Evolutionary conservation across 495 filamentous ascomycete genomes (phyloP), one percentile per base, ranked within the genome.

Genomic region (Aspergillus coremiiformis): DNA sequence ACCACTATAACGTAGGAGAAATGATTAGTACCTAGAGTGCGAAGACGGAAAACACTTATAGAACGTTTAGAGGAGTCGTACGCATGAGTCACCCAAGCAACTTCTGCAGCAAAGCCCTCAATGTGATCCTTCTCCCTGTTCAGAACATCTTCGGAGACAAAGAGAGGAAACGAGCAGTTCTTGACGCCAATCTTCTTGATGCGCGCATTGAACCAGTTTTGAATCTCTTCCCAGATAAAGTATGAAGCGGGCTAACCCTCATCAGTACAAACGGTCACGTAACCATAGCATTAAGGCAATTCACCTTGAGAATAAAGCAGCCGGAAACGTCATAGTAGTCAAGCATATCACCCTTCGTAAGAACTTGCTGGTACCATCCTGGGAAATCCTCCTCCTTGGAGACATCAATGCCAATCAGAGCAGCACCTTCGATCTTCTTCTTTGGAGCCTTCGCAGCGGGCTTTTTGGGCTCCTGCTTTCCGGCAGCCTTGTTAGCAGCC

Each of bases 31-130:
- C 45, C 15, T 17, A 43, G 51, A 44, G 48, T 59, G 43, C 24
- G 48, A 49, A 54, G 49, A 41, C 37, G 17, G 9, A 49, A 11
- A n/a, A 37, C 26, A 44, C 8, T 43, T 17, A 29, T 43, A 39
- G 4, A 17, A 21, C 15, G 37, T 3, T 52, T 15, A 44, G 22
- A 27, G 20, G 50, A 39, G 20, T 68, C 83, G 72, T 78, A 90
- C 84, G 89, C 91, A 70, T 93, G 89, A 26, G 94, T 97, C 33
- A 99, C 94, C 93, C 93, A 97, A 47, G 94, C 94, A 54, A 99
- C 85, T 70, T 99, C 93, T 45, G 93, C 90, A 50, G 91, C 92
- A 68, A 97, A 97, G 22, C 94, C 94, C 69, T 98, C 91, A 50
- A 98, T 85, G 64, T 98, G 94, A 53, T 89, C 87, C 78, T 96